phyloP scores from a whole-genome alignment of 1,284 basidiomycete genomes.

The Pseudozyma hubeiensis region DNA sequence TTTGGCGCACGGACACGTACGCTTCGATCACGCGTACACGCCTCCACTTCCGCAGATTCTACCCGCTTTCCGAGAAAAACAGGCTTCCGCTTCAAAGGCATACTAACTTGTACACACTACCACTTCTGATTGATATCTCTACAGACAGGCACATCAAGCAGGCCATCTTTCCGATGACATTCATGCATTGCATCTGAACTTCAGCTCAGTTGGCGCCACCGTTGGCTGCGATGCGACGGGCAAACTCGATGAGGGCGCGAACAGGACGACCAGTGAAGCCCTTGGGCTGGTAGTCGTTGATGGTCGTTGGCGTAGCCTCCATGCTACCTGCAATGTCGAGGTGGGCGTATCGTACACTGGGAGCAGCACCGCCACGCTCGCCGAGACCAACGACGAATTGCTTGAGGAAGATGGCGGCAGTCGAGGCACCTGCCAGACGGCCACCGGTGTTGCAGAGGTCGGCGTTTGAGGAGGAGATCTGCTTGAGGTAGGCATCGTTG shows the following conservation, averaged over 20 bases:
- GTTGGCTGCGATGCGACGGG: slow-evolving; percentile 56
- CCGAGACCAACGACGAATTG: slow-evolving; percentile 72
- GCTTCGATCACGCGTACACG: slow-evolving; percentile 33
- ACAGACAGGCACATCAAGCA: too few species aligned
- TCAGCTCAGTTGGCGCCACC: slow-evolving; percentile 8
- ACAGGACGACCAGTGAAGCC: slow-evolving; percentile 85
- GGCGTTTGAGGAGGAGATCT: slow-evolving; percentile 82
- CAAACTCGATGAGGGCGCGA: slow-evolving; percentile 72
- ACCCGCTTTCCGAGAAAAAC: slow-evolving; percentile 20
- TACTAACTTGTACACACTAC: too few species aligned
- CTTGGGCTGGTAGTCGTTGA: slow-evolving; percentile 78
- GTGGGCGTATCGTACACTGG: slow-evolving; percentile 60
- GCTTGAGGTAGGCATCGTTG: slow-evolving; percentile 80
- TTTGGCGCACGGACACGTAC: slow-evolving; percentile 32
- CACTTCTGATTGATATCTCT: too few species aligned
- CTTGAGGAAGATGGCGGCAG: slow-evolving; percentile 88
- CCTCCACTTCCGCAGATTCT: slow-evolving; percentile 25
- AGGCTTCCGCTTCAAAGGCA: not conserved
- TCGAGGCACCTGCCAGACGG: slow-evolving; percentile 79
- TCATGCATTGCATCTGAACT: too few species aligned
- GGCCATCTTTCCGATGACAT: too few species aligned
- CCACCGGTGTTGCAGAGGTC: slow-evolving; percentile 84
- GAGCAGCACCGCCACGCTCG: slow-evolving; percentile 50
- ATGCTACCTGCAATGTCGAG: slow-evolving; percentile 84
- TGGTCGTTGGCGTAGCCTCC: slow-evolving; percentile 67